Percentiles rank a stretch among this genome's conserved stretches.
These are phyloP conservation scores for sunflower (Helianthus annuus) DNA, from an alignment of 129 eudicot species.

Conservation along the genomic window HanXRQr2.0-SUNRISE NC_035445.2:77080785-77081284, in stretches of 20 bases:
- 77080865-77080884: neutral
- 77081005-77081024: conserved; percentile 74
- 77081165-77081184: conserved; percentile 31
- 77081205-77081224: conserved; percentile 7
- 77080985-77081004: conserved; percentile 6
- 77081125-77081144: conserved; percentile 34
- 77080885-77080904: neutral
- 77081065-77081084: conserved; percentile 61
- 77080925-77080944: neutral
- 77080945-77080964: neutral
- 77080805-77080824: too few relatives aligned
- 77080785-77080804: too few relatives aligned
- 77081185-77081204: conserved; percentile 25
- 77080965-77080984: neutral
- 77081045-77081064: conserved; percentile 59
- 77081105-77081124: conserved; percentile 19
- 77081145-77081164: conserved; percentile 36
- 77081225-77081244: conserved; percentile 10
- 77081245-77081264: conserved; percentile 1
- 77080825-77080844: too few relatives aligned
- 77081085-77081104: conserved; percentile 34
- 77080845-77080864: too few relatives aligned
- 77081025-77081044: conserved; percentile 57
- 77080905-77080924: neutral
- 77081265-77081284: conserved; percentile 25